phyloP scores from a whole-genome alignment of 2,329 filamentous ascomycete species.

The Aspergillus sp. region DNA sequence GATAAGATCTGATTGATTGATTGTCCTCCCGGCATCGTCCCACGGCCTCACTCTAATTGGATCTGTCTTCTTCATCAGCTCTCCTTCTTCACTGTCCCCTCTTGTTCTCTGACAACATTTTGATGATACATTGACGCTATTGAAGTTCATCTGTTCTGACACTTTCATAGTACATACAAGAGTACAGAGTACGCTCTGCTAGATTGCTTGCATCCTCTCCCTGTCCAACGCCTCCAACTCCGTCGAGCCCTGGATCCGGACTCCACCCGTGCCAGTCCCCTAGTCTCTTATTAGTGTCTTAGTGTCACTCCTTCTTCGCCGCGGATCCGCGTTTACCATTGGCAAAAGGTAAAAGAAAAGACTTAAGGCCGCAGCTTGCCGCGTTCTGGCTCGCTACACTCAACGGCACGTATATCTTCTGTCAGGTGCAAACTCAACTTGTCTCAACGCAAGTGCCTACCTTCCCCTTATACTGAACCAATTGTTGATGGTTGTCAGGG shows the following conservation, averaged over 20 bases:
- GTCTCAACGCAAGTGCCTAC: conserved; percentile 7
- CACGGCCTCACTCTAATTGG: neutral
- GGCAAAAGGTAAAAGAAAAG: neutral
- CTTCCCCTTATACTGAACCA: conserved; percentile 6
- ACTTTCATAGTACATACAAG: too few relatives aligned
- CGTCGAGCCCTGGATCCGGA: neutral
- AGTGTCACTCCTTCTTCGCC: neutral
- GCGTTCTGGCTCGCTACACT: neutral
- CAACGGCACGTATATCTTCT: neutral
- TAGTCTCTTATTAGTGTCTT: neutral
- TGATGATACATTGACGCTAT: too few relatives aligned
- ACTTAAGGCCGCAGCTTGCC: too few relatives aligned
- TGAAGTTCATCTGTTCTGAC: too few relatives aligned
- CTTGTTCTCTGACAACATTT: too few relatives aligned
- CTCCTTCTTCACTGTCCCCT: too few relatives aligned
- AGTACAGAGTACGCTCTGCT: neutral
- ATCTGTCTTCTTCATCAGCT: neutral
- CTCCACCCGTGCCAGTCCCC: neutral
- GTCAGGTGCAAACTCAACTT: neutral
- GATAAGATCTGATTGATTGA: neutral
- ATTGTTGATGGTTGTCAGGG: conserved; percentile 11
- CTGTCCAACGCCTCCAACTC: neutral
- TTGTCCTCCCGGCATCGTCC: neutral
- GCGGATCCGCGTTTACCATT: neutral
- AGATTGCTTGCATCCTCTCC: too few relatives aligned